phyloP scores from a whole-genome alignment of 345 rosid species.

The Noccaea bulbosa region DNA sequence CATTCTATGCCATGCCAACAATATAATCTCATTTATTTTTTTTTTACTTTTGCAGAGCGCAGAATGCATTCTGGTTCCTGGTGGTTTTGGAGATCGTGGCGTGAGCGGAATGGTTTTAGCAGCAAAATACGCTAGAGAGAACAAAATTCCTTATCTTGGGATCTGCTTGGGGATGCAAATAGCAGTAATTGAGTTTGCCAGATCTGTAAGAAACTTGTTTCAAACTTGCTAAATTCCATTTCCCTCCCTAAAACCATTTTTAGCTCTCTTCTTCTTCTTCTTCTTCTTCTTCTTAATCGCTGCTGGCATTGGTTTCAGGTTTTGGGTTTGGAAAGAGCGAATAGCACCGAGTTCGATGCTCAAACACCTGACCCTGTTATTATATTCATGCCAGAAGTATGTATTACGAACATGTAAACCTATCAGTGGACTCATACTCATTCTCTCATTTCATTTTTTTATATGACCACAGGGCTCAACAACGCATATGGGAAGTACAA shows the following conservation, averaged over 20 bases:
- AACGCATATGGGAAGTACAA: conserved; percentile 98
- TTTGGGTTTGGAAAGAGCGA: conserved; percentile 76
- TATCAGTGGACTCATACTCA: conserved; percentile 14
- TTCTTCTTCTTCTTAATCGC: conserved; percentile 26
- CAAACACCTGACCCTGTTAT: conserved; percentile 78
- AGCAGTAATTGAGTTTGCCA: conserved; percentile 92
- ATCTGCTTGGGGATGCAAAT: conserved; percentile 99
- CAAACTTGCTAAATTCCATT: background rate
- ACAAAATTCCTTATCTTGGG: conserved; percentile 86
- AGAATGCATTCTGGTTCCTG: conserved; percentile 89
- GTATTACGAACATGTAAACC: conserved; percentile 29
- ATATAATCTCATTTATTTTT: background rate
- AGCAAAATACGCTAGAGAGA: conserved; percentile 91
- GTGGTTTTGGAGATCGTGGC: conserved; percentile 99
- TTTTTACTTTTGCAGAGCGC: conserved; percentile 66
- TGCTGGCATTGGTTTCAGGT: conserved; percentile 54
- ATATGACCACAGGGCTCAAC: conserved; percentile 74
- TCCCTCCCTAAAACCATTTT: background rate
- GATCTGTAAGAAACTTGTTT: conserved; percentile 61
- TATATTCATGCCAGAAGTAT: conserved; percentile 97
- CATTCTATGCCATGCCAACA: conserved; percentile 14
- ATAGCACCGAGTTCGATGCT: conserved; percentile 86
- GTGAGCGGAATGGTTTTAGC: conserved; percentile 95
- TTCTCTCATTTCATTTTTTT: conserved; percentile 11
- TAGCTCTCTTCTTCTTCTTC: no score